phyloP scores from a whole-genome alignment of 352 stramenopile species.

The Pythium chondricola region DNA sequence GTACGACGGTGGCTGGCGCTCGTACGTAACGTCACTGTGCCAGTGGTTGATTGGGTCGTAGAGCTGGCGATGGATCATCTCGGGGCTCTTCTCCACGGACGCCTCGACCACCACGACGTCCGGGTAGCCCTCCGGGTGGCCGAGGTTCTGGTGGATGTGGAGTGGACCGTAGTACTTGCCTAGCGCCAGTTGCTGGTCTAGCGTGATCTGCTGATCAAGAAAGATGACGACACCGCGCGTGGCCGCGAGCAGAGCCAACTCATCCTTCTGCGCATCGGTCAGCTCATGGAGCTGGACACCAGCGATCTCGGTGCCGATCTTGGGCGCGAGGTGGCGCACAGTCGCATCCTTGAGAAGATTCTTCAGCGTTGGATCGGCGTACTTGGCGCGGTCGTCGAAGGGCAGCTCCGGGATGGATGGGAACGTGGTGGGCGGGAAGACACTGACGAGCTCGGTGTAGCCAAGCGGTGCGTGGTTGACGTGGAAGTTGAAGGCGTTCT shows the following conservation, averaged over 20 bases:
- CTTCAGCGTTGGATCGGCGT: constrained; percentile 30
- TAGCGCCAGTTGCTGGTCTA: constrained; percentile 21
- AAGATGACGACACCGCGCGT: constrained; percentile 12
- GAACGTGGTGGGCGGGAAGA: neutral
- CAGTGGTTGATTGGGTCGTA: constrained; percentile 27
- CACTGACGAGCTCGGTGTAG: constrained; percentile 1
- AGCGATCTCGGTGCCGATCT: constrained; percentile 22
- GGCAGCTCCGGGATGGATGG: neutral
- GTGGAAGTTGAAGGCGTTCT: neutral
- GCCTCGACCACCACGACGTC: constrained; percentile 8
- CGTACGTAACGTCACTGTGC: constrained; percentile 34
- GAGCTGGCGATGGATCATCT: constrained; percentile 12
- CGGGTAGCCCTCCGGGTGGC: constrained; percentile 17
- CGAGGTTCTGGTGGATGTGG: constrained; percentile 24
- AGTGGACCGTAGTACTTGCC: constrained; percentile 25
- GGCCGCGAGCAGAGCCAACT: constrained; percentile 11
- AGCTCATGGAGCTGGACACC: constrained; percentile 28
- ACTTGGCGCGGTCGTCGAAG: constrained; percentile 21
- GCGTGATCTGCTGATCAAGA: constrained; percentile 12
- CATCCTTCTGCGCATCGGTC: constrained; percentile 21
- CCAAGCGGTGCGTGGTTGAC: neutral
- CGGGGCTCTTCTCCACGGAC: neutral
- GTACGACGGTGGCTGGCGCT: constrained; percentile 29
- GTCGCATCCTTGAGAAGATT: constrained; percentile 21
- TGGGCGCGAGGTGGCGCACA: constrained; percentile 14